Percentiles rank a stretch among this genome's conserved stretches.
Conservation (phyloP, 495 filamentous ascomycete species). For the Halenospora varia region DNA sequence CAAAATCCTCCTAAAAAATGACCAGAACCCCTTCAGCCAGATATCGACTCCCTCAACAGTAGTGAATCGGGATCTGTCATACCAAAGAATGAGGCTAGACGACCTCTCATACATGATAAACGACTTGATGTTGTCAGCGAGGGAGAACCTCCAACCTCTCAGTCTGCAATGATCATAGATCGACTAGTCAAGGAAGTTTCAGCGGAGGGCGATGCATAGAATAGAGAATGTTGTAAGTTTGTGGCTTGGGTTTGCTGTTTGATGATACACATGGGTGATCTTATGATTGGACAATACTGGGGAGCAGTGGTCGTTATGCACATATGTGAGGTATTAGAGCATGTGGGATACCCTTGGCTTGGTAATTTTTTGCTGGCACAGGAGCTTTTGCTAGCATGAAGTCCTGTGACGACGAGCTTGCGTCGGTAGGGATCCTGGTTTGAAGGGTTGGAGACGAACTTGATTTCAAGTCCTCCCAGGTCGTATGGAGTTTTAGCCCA, state of each 20-base stretch:
- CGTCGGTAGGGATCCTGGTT: not conserved
- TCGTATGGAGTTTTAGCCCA: too few relatives aligned
- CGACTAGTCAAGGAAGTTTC: not conserved
- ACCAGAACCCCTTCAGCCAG: not conserved
- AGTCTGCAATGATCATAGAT: not conserved
- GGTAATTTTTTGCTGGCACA: not conserved
- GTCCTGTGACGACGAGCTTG: not conserved
- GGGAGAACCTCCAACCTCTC: not conserved
- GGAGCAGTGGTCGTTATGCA: not conserved
- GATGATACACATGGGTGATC: not conserved
- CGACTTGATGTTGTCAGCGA: not conserved
- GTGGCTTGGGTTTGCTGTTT: not conserved
- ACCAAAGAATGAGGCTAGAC: not conserved
- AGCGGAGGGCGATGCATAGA: not conserved
- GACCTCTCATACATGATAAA: slow-evolving; percentile 9
- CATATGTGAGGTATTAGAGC: not conserved
- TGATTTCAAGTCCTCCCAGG: too few relatives aligned
- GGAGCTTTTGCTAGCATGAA: not conserved
- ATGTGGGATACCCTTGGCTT: not conserved
- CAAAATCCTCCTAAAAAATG: not conserved
- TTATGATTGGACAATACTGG: not conserved
- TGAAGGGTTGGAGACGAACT: not conserved
- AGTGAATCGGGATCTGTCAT: slow-evolving; percentile 18
- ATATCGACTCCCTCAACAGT: slow-evolving; percentile 1
- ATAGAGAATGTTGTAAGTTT: not conserved